A percentile compares a stretch with the other conserved stretches of the same genome.
Evolutionary conservation across 23 red algal genomes (phyloP).

Genomic region (Gracilaria domingensis): DNA sequence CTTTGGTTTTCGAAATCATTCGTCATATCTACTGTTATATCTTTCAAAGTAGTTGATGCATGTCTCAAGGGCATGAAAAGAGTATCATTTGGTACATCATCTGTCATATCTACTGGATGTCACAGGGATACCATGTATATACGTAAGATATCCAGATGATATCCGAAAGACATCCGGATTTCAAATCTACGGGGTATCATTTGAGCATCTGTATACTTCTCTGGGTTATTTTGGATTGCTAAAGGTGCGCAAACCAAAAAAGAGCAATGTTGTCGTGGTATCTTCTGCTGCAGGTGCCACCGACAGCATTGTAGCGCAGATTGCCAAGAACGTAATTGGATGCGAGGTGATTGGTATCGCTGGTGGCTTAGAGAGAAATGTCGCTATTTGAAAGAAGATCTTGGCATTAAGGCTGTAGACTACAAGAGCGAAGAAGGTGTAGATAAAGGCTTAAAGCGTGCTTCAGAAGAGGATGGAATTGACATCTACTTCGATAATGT

Average conservation of each 20-base stretch:
- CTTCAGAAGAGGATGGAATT: conserved; percentile 47
- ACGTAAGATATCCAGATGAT: too few relatives aligned
- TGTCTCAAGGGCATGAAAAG: too few relatives aligned
- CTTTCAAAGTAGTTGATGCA: too few relatives aligned
- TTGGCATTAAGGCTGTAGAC: conserved; percentile 73
- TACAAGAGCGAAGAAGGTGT: conserved; percentile 73
- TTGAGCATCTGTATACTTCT: too few relatives aligned
- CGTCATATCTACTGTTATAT: too few relatives aligned
- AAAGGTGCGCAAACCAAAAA: conserved; percentile 48
- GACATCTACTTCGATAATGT: conserved; percentile 89
- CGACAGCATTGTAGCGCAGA: conserved; percentile 70
- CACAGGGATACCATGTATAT: too few relatives aligned
- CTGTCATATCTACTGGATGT: too few relatives aligned
- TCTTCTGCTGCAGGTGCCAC: conserved; percentile 85
- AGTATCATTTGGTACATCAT: too few relatives aligned
- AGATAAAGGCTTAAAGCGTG: conserved; percentile 51
- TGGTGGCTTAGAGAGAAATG: conserved; percentile 75
- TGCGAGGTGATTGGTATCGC: conserved; percentile 80
- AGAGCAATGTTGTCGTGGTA: conserved; percentile 76
- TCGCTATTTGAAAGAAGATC: conserved; percentile 59
- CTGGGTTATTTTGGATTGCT: conserved; percentile 85
- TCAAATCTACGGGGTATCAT: too few relatives aligned
- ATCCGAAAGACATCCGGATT: too few relatives aligned
- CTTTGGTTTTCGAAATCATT: too few relatives aligned
- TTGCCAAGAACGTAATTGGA: conserved; percentile 76